Evolutionary conservation across 495 filamentous ascomycete species (phyloP), one percentile per base, ranked within the genome.

Genomic region (Platismatia glauca): DNA sequence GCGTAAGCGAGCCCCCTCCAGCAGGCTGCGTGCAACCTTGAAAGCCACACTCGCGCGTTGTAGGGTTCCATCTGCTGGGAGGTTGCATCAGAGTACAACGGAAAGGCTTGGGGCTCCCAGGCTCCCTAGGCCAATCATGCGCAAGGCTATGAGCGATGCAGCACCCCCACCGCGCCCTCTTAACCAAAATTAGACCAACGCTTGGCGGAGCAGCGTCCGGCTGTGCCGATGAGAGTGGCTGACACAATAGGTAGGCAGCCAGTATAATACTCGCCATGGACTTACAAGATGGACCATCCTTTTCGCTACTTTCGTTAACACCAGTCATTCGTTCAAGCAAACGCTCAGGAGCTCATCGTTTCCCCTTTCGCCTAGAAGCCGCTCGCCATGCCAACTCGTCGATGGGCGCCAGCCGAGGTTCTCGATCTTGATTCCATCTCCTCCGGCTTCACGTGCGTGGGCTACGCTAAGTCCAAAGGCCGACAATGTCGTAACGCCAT

Each of bases 401-500:
- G 13, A 39, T 63, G 61, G 61, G 11, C n/a, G 3, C 39, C 55
- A 31, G 29, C 53, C 2, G 39, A n/a, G 0, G 22, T 58, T 3
- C 61, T 63, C 15, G 5, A 48, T 13, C 24, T 57, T 22, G 53
- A 57, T 20, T 34, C 43, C 16, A 43, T n/a, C 4, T 61, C 59
- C 8, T 55, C 48, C 50, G 22, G 18, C 12, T 27, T 56, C 31
- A 62, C 52, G 0, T 63, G 61, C 27, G 34, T 58, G 33, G 61
- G 61, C 15, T 58, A 50, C 33, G 61, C 61, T 16, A 5, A 1
- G 2, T 35, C 61, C 0, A 13, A 57, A 8, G 15, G 7, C 27
- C 38, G 61, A 20, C 35, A 55, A 37, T 63, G 61, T 31, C 53
- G 27, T 6, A 58, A 50, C 9, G 15, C 7, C 20, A 63, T 63